Evolutionary conservation across 257 asterid species (phyloP).

Genomic region (Catharanthus roseus): DNA sequence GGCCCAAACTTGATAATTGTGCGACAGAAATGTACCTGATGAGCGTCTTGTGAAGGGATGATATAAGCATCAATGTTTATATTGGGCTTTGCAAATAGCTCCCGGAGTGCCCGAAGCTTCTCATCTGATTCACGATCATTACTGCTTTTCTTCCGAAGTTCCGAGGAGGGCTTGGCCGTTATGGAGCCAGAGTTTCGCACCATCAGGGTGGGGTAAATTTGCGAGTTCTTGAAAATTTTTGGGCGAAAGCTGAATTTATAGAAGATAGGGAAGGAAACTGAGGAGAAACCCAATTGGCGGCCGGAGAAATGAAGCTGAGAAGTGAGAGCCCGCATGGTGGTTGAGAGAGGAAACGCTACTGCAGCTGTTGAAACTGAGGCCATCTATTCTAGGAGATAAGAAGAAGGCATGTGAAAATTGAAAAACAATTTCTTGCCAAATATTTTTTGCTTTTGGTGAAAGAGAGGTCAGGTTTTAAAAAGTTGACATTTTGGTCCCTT

Average conservation of each 20-base stretch:
- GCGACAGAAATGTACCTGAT: constrained; percentile 50
- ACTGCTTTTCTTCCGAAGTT: constrained; percentile 44
- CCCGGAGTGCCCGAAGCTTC: constrained; percentile 66
- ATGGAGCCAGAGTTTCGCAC: constrained; percentile 53
- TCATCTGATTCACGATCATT: constrained; percentile 40
- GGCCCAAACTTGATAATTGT: not conserved
- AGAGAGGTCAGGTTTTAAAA: constrained; percentile 1
- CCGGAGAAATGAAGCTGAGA: constrained; percentile 32
- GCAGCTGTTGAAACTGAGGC: not conserved
- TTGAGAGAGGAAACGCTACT: constrained; percentile 18
- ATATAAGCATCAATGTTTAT: constrained; percentile 80
- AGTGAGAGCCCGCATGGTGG: constrained; percentile 38
- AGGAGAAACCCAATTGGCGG: constrained; percentile 30
- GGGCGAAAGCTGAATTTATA: constrained; percentile 37
- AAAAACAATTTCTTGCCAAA: not conserved
- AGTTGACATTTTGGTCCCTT: constrained; percentile 2
- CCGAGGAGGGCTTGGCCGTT: constrained; percentile 82
- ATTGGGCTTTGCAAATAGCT: constrained; percentile 60
- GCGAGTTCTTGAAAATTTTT: constrained; percentile 27
- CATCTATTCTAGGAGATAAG: not conserved
- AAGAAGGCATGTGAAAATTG: not conserved
- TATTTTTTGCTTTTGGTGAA: not conserved
- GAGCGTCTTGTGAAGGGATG: constrained; percentile 97
- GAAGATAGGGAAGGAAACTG: constrained; percentile 34
- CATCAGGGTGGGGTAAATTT: constrained; percentile 18